These are phyloP conservation scores for Millerozyma miso DNA, from an alignment of 805 yeast species.

Conservation along the genomic window DNA sequence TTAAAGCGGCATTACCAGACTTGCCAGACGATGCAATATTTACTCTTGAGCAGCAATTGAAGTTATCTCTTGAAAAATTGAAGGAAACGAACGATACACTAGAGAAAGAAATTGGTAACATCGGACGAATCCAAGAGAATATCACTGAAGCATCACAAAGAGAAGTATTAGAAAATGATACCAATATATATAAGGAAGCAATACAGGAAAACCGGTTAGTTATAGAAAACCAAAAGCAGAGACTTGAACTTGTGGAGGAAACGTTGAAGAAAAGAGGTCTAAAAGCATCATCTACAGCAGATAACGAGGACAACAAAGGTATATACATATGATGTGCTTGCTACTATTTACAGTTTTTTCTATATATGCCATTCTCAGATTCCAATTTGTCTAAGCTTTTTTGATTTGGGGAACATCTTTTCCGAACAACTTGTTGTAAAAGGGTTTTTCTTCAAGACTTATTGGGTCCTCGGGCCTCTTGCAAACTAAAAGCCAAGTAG, in stretches of 20 bases:
- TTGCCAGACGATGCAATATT: slow-evolving; percentile 38
- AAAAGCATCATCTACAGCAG: not conserved
- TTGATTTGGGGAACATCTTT: slow-evolving; percentile 26
- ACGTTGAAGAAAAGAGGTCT: slow-evolving; percentile 46
- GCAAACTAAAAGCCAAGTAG: slow-evolving; percentile 83
- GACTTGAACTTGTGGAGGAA: slow-evolving; percentile 41
- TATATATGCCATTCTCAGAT: slow-evolving; percentile 5
- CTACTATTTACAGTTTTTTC: slow-evolving; percentile 4
- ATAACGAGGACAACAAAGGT: slow-evolving; percentile 8
- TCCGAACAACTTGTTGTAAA: slow-evolving; percentile 39
- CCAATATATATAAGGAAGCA: slow-evolving; percentile 49
- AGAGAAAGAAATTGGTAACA: slow-evolving; percentile 30
- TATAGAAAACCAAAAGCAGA: slow-evolving; percentile 45
- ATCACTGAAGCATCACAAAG: slow-evolving; percentile 10
- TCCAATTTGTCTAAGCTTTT: slow-evolving; percentile 7
- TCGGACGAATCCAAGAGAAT: slow-evolving; percentile 7
- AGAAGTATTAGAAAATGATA: slow-evolving; percentile 40
- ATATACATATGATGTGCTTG: slow-evolving; percentile 14
- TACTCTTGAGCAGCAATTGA: slow-evolving; percentile 14
- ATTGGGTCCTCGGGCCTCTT: slow-evolving; percentile 67
- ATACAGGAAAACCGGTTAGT: slow-evolving; percentile 54
- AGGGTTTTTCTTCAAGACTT: slow-evolving; percentile 40
- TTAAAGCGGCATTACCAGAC: slow-evolving; percentile 49
- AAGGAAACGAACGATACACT: slow-evolving; percentile 50
- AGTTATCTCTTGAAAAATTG: slow-evolving; percentile 44